These are phyloP conservation scores for Metschnikowia koreensis DNA, from an alignment of 805 yeast genomes.

Conservation along the genomic window DNA sequence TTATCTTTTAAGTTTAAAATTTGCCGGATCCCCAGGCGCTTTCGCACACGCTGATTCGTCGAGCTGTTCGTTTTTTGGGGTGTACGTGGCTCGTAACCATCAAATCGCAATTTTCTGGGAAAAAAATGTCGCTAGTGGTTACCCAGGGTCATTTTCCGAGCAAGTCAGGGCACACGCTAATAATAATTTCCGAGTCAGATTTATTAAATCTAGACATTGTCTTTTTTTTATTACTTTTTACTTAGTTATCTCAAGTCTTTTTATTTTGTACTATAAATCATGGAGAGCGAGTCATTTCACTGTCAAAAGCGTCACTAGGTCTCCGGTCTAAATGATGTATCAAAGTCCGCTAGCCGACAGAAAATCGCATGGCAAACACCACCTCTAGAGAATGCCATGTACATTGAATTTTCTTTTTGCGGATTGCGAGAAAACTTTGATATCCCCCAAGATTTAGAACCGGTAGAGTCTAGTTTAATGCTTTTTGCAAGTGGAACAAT, in stretches of 20 bases:
- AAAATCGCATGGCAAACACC: conserved; percentile 13
- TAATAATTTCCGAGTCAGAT: no score
- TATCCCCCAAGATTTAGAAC: conserved; percentile 20
- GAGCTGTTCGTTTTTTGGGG: background rate
- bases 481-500: background rate
- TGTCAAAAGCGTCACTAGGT: background rate
- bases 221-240: no score
- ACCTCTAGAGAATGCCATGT: conserved; percentile 13
- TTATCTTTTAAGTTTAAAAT: no score
- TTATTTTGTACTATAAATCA: background rate
- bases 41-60: conserved; percentile 9
- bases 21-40: background rate
- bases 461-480: background rate
- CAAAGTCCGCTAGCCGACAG: conserved; percentile 1
- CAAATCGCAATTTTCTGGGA: background rate
- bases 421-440: conserved; percentile 1
- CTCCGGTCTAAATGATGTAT: conserved; percentile 7
- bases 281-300: background rate
- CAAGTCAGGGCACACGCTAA: background rate
- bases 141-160: background rate
- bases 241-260: background rate
- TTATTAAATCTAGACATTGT: no score
- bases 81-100: background rate
- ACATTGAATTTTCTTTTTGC: background rate
- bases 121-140: background rate